A percentile compares a stretch with the other conserved stretches of the same genome.
Evolutionary conservation across 352 stramenopile species (phyloP).

Genomic region (Phytophthora hybrid): DNA sequence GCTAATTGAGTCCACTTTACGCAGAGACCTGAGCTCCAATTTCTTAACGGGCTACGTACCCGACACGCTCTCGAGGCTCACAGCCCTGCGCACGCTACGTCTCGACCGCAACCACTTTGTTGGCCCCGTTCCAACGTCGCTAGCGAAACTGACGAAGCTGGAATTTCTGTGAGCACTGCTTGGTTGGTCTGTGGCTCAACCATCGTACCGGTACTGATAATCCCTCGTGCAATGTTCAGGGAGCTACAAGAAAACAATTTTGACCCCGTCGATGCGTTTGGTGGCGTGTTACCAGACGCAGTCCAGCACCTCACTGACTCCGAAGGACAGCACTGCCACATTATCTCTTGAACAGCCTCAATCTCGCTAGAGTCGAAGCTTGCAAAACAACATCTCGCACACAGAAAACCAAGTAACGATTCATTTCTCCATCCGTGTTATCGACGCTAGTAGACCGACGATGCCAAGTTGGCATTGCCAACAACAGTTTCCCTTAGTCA

Average conservation of each 20-base stretch:
- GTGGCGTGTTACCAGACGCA: slow-evolving; percentile 44
- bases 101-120: slow-evolving; percentile 68
- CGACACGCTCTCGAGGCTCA: slow-evolving; percentile 50
- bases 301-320: slow-evolving; percentile 57
- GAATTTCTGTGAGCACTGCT: slow-evolving; percentile 59
- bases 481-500: too few species aligned
- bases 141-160: slow-evolving; percentile 53
- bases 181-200: background rate
- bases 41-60: slow-evolving; percentile 65
- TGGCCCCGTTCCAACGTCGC: slow-evolving; percentile 47
- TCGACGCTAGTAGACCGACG: too few species aligned
- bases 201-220: background rate
- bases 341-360: slow-evolving; percentile 24
- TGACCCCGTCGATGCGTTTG: slow-evolving; percentile 36
- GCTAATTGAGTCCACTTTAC: background rate
- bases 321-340: slow-evolving; percentile 44
- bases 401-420: too few species aligned
- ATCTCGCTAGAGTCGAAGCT: background rate
- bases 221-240: slow-evolving; percentile 23
- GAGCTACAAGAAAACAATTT: slow-evolving; percentile 71
- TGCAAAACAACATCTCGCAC: too few species aligned
- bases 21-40: slow-evolving; percentile 76
- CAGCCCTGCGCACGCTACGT: slow-evolving; percentile 50
- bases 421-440: too few species aligned
- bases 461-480: too few species aligned